phyloP scores from a whole-genome alignment of 2,329 filamentous ascomycete species.

The Cercospora sesami region DNA sequence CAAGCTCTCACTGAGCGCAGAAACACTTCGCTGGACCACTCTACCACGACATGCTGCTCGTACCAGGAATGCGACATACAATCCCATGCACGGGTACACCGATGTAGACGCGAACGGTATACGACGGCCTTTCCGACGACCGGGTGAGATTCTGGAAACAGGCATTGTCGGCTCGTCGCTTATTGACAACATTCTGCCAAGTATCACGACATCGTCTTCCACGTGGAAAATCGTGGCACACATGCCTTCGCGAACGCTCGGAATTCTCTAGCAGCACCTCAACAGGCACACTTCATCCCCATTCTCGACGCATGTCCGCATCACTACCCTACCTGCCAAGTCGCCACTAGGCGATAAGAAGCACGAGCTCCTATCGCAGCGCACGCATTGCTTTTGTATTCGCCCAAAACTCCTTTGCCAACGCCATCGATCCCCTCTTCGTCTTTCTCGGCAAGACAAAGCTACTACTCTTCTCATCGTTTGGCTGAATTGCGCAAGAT shows the following conservation, averaged over 20 bases:
- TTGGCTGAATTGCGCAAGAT: conserved; percentile 16
- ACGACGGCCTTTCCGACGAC: neutral
- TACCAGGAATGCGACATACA: neutral
- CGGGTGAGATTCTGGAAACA: neutral
- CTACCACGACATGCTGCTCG: neutral
- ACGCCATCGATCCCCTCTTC: neutral
- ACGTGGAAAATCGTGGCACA: conserved; percentile 2
- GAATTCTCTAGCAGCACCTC: neutral
- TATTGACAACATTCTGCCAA: conserved; percentile 11
- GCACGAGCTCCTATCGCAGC: conserved; percentile 11
- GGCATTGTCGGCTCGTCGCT: conserved; percentile 9
- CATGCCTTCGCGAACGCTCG: neutral
- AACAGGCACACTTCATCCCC: neutral
- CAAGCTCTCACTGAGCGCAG: neutral
- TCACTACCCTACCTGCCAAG: conserved; percentile 10
- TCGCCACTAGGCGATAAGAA: conserved; percentile 9
- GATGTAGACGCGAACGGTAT: neutral
- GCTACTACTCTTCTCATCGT: conserved; percentile 12
- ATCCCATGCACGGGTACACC: neutral
- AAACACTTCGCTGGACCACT: neutral
- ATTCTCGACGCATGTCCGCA: neutral
- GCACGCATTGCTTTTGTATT: neutral
- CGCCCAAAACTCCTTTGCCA: conserved; percentile 3
- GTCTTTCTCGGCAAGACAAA: conserved; percentile 12
- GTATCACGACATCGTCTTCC: conserved; percentile 18